Evolutionary conservation across 345 rosid genomes (phyloP).

Genomic region (Capsella bursapastoris): DNA sequence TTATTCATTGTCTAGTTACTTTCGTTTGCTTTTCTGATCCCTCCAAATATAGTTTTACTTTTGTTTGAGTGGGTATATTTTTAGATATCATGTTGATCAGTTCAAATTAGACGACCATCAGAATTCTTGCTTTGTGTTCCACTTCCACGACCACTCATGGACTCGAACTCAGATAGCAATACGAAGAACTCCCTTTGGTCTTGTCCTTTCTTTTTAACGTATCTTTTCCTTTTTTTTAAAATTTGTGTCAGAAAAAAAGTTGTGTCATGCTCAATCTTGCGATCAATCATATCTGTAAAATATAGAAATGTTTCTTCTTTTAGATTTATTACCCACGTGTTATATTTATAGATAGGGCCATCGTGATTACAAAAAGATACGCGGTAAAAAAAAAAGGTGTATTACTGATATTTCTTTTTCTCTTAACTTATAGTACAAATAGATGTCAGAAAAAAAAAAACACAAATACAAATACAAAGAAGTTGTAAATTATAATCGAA

Average conservation of each 20-base stretch:
- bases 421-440: no score
- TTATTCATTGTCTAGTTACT: conserved; percentile 23
- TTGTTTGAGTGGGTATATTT: background rate
- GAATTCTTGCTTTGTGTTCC: background rate
- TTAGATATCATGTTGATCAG: no score
- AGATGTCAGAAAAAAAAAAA: no score
- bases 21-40: conserved; percentile 12
- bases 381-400: no score
- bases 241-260: background rate
- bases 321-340: background rate
- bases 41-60: background rate
- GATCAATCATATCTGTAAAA: background rate
- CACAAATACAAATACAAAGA: no score
- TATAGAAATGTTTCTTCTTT: background rate
- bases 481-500: no score
- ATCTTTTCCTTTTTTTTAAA: background rate
- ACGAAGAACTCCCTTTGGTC: background rate
- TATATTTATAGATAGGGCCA: background rate
- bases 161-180: conserved; percentile 38
- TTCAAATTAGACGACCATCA: no score
- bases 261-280: background rate
- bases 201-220: background rate
- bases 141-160: conserved; percentile 22
- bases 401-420: no score
- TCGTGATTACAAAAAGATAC: background rate